A percentile compares a stretch with the other conserved stretches of the same genome.
These are phyloP conservation scores for Eragrostis nindensis DNA, from an alignment of 176 grass and related monocot species.

Conservation along the genomic window DNA sequence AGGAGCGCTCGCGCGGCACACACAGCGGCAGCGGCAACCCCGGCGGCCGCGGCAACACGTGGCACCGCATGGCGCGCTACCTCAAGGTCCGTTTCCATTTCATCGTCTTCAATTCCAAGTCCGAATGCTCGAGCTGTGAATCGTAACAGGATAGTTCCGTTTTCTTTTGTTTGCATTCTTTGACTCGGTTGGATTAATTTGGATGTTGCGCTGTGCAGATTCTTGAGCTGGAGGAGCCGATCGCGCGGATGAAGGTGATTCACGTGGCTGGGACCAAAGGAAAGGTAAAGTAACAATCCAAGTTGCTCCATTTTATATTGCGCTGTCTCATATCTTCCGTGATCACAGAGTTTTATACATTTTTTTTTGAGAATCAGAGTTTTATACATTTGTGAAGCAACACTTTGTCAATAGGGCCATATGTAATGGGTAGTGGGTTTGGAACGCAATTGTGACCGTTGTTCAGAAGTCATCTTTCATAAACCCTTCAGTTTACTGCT, in stretches of 20 bases:
- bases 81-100: slow-evolving; percentile 51
- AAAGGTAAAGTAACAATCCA: slow-evolving; percentile 56
- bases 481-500: too few species aligned
- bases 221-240: slow-evolving; percentile 70
- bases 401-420: background rate
- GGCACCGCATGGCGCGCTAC: slow-evolving; percentile 82
- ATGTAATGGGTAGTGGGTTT: background rate
- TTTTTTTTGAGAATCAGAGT: too few species aligned
- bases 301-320: background rate
- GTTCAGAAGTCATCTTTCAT: too few species aligned
- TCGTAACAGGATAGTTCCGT: background rate
- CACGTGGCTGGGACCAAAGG: slow-evolving; percentile 94
- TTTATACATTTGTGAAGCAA: background rate
- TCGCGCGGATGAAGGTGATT: slow-evolving; percentile 75
- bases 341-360: background rate
- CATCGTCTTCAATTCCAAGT: background rate
- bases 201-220: slow-evolving; percentile 41
- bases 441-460: too few species aligned
- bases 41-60: slow-evolving; percentile 71
- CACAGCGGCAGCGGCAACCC: slow-evolving; percentile 21
- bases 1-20: slow-evolving; percentile 56
- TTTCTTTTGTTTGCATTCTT: too few species aligned
- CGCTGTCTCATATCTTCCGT: background rate
- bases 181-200: background rate
- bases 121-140: background rate